A percentile compares a stretch with the other conserved stretches of the same genome.
phyloP scores from a whole-genome alignment of 805 yeast species.

The Saccharomycopsis selenospora region DNA sequence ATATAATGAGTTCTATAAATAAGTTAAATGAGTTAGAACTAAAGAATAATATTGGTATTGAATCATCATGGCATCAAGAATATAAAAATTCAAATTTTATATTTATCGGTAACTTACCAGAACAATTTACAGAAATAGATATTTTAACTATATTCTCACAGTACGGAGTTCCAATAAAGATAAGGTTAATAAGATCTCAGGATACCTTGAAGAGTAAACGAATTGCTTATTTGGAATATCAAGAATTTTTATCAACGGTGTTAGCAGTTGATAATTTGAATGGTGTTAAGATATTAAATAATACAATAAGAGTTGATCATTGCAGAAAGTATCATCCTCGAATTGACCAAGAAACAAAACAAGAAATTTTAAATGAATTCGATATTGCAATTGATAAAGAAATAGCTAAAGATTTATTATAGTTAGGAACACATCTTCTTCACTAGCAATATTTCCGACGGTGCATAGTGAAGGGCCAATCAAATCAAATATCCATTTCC shows the following conservation, averaged over 20 bases:
- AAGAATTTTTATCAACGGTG: slow-evolving; percentile 70
- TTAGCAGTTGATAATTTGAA: slow-evolving; percentile 86
- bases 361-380: slow-evolving; percentile 12
- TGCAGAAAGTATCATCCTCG: not conserved
- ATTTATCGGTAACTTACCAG: slow-evolving; percentile 66
- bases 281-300: slow-evolving; percentile 51
- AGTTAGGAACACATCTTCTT: too few species aligned
- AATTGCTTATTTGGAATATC: slow-evolving; percentile 77
- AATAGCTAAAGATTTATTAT: slow-evolving; percentile 13
- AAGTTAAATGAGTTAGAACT: slow-evolving; percentile 62
- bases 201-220: slow-evolving; percentile 43
- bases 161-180: slow-evolving; percentile 76
- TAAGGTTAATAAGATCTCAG: slow-evolving; percentile 47
- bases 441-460: too few species aligned
- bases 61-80: slow-evolving; percentile 87
- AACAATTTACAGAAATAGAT: slow-evolving; percentile 65
- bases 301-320: slow-evolving; percentile 61
- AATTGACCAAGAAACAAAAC: slow-evolving; percentile 21
- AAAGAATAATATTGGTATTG: slow-evolving; percentile 45
- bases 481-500: too few species aligned
- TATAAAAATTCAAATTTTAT: slow-evolving; percentile 70
- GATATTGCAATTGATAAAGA: slow-evolving; percentile 17
- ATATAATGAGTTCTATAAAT: slow-evolving; percentile 35
- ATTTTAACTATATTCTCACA: slow-evolving; percentile 75
- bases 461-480: too few species aligned